A percentile compares a stretch with the other conserved stretches of the same genome.
These are phyloP conservation scores for Decorospora gaudefroyi DNA, from an alignment of 2,329 filamentous ascomycete genomes.

Conservation along the genomic window DNA sequence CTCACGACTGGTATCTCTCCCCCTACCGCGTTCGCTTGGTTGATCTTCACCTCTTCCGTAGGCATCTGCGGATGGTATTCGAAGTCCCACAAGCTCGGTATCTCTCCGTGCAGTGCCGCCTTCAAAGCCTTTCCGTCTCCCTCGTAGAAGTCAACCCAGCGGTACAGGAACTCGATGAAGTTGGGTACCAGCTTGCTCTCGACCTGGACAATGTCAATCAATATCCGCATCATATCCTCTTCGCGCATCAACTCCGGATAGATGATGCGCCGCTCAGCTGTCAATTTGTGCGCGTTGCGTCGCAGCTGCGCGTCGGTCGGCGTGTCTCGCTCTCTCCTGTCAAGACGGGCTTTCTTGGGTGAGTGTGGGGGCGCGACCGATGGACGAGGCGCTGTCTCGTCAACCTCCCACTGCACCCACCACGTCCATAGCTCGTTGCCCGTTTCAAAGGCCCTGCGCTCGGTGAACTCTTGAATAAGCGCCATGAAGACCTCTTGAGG, in stretches of 20 bases:
- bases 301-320: slow-evolving; percentile 4
- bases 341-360: slow-evolving; percentile 33
- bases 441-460: slow-evolving; percentile 19
- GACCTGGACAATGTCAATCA: slow-evolving; percentile 42
- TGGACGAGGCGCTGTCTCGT: slow-evolving; percentile 4
- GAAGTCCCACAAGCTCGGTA: slow-evolving; percentile 45
- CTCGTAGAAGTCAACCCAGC: slow-evolving; percentile 40
- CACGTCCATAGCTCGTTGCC: slow-evolving; percentile 42
- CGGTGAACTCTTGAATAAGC: slow-evolving; percentile 39
- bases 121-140: slow-evolving; percentile 41
- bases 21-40: slow-evolving; percentile 1
- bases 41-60: slow-evolving; percentile 9
- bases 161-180: slow-evolving; percentile 44
- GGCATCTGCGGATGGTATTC: slow-evolving; percentile 38
- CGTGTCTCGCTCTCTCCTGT: neutral
- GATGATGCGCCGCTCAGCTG: slow-evolving; percentile 26
- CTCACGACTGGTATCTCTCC: too few relatives aligned
- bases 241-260: slow-evolving; percentile 32
- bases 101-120: slow-evolving; percentile 40
- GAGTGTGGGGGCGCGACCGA: slow-evolving; percentile 10
- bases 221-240: slow-evolving; percentile 35
- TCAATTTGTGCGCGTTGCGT: slow-evolving; percentile 16
- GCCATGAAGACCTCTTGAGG: slow-evolving; percentile 33
- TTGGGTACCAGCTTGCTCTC: slow-evolving; percentile 37
- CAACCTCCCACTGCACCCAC: slow-evolving; percentile 41